Percentiles rank a stretch among this genome's conserved stretches.
Evolutionary conservation across 768 basidiomycete species (phyloP).

Genomic region (Phaeotremella fagi): DNA sequence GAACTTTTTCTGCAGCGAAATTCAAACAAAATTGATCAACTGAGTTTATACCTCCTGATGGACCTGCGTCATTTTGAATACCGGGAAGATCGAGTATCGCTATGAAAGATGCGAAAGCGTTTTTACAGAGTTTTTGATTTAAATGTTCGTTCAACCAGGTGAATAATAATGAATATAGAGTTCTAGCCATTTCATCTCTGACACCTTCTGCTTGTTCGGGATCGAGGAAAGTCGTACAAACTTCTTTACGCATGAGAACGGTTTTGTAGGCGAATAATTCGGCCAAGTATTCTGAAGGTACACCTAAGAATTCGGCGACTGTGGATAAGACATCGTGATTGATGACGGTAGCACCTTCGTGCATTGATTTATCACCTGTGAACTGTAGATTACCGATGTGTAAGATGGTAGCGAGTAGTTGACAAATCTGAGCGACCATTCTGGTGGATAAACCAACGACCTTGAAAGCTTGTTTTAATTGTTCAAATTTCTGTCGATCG

Average conservation of each 20-base stretch:
- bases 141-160: conserved; percentile 95
- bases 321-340: conserved; percentile 76
- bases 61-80: conserved; percentile 67
- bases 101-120: conserved; percentile 82
- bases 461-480: conserved; percentile 91
- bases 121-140: conserved; percentile 89
- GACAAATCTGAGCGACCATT: conserved; percentile 91
- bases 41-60: conserved; percentile 60
- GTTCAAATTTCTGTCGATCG: conserved; percentile 83
- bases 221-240: conserved; percentile 95
- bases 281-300: conserved; percentile 61
- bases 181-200: conserved; percentile 87
- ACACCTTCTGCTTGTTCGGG: conserved; percentile 89
- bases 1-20: conserved; percentile 88
- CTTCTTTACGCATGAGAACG: conserved; percentile 86
- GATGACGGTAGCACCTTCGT: conserved; percentile 86
- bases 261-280: conserved; percentile 82
- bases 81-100: conserved; percentile 93
- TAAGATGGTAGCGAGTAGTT: conserved; percentile 88
- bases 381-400: conserved; percentile 97
- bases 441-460: conserved; percentile 86
- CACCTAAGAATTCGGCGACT: conserved; percentile 87
- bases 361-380: conserved; percentile 69
- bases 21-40: conserved; percentile 96
- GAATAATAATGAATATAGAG: conserved; percentile 88